phyloP scores from a whole-genome alignment of 306 rosid species.

The Amphicarpaea edgeworthii region DNA sequence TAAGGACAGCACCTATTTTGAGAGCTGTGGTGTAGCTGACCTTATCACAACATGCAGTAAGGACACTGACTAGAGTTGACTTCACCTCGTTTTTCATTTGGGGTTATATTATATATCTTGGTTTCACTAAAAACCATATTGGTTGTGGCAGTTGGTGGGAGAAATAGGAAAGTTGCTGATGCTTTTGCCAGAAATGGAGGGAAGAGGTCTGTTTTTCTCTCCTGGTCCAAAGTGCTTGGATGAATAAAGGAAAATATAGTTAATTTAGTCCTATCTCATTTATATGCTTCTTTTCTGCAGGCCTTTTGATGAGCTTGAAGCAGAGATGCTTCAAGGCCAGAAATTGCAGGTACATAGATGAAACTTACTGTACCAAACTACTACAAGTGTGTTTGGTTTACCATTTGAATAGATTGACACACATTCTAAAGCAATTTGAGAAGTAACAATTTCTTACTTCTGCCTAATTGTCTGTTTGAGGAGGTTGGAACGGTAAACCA shows the following conservation, averaged over 20 bases:
- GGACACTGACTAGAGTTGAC: conserved; percentile 36
- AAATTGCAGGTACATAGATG: conserved; percentile 77
- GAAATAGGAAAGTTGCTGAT: conserved; percentile 95
- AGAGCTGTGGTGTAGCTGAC: conserved; percentile 99
- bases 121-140: conserved; percentile 23
- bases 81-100: conserved; percentile 12
- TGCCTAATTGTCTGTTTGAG: too few relatives aligned
- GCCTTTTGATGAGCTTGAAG: conserved; percentile 93
- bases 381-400: too few relatives aligned
- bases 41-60: conserved; percentile 98
- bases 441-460: too few relatives aligned
- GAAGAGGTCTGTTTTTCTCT: conserved; percentile 62
- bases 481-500: too few relatives aligned
- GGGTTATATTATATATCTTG: neutral
- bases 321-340: conserved; percentile 95
- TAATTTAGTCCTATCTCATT: conserved; percentile 4
- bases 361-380: neutral
- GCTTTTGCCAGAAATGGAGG: conserved; percentile 91
- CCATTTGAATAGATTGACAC: too few relatives aligned
- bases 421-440: too few relatives aligned
- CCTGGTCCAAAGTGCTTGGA: conserved; percentile 29
- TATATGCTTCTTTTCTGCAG: conserved; percentile 53
- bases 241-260: neutral
- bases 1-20: conserved; percentile 89
- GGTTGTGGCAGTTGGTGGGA: conserved; percentile 85